phyloP scores from a whole-genome alignment of 83 land plant genomes.

The Isoetes engelmannii region DNA sequence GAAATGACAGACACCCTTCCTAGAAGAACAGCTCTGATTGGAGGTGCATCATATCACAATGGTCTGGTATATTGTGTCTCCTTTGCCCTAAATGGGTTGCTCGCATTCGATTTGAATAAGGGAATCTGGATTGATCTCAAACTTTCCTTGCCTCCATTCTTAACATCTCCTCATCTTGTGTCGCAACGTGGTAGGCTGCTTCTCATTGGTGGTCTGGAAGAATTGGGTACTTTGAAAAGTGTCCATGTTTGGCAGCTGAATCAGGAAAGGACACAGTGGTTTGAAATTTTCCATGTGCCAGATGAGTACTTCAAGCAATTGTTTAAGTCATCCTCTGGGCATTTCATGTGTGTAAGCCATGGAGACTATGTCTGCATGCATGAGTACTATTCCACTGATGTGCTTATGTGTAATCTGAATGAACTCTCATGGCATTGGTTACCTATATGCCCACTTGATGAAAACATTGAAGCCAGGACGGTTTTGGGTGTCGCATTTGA shows the following conservation, averaged over 20 bases:
- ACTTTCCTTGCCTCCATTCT: conserved; percentile 22
- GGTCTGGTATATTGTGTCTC: conserved; percentile 23
- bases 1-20: conserved; percentile 21
- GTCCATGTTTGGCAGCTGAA: conserved; percentile 44
- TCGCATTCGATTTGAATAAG: conserved; percentile 19
- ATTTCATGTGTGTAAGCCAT: conserved; percentile 31
- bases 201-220: conserved; percentile 49
- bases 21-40: conserved; percentile 23
- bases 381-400: conserved; percentile 15
- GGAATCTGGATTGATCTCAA: conserved; percentile 25
- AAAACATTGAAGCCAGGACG: conserved; percentile 1
- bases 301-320: conserved; percentile 33
- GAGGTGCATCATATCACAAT: conserved; percentile 25
- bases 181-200: conserved; percentile 32
- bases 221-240: conserved; percentile 30
- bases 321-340: conserved; percentile 14
- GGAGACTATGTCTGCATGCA: conserved; percentile 39
- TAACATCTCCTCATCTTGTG: conserved; percentile 27
- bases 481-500: conserved; percentile 12
- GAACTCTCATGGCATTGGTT: conserved; percentile 40
- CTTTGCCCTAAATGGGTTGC: conserved; percentile 26
- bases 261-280: conserved; percentile 28
- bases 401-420: conserved; percentile 37
- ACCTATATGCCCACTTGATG: conserved; percentile 29
- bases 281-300: conserved; percentile 34